phyloP scores from a whole-genome alignment of 2,329 filamentous ascomycete species.

The Cladosporium cucumerinum region DNA sequence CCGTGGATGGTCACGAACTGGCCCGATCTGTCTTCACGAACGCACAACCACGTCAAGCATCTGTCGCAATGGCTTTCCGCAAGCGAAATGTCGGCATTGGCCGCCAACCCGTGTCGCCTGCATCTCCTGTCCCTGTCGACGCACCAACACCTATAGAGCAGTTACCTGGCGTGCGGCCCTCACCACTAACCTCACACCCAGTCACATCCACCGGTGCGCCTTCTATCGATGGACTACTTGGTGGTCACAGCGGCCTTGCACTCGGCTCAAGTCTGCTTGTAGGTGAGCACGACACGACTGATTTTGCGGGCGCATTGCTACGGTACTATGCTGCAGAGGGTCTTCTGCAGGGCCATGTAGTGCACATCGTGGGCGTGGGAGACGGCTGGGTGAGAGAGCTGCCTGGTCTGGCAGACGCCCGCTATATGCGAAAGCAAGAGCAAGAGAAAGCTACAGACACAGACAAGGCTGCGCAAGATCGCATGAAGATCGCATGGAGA shows the following conservation, averaged over 20 bases:
- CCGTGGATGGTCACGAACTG: neutral
- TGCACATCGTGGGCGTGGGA: conserved; percentile 78
- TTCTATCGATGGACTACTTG: conserved; percentile 79
- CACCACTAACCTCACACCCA: conserved; percentile 78
- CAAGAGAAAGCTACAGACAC: conserved; percentile 29
- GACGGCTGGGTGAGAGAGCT: conserved; percentile 80
- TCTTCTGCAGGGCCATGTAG: conserved; percentile 80
- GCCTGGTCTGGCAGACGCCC: conserved; percentile 60
- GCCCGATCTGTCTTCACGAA: neutral
- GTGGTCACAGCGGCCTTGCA: conserved; percentile 79
- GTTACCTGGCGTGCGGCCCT: conserved; percentile 67
- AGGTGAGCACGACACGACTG: conserved; percentile 88
- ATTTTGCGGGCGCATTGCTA: conserved; percentile 81
- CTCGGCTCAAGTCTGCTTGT: conserved; percentile 77
- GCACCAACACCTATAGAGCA: neutral
- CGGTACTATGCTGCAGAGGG: conserved; percentile 92
- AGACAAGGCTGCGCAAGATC: conserved; percentile 52
- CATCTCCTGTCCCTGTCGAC: conserved; percentile 2
- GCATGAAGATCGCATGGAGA: conserved; percentile 99
- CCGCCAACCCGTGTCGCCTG: conserved; percentile 5
- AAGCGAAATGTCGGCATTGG: conserved; percentile 27
- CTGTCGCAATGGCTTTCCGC: conserved; percentile 25
- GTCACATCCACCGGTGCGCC: conserved; percentile 89
- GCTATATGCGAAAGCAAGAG: conserved; percentile 31
- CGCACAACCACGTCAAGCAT: neutral